Percentiles rank a stretch among this genome's conserved stretches.
phyloP scores from a whole-genome alignment of 2,329 filamentous ascomycete genomes.

The Helminthosporium solani region DNA sequence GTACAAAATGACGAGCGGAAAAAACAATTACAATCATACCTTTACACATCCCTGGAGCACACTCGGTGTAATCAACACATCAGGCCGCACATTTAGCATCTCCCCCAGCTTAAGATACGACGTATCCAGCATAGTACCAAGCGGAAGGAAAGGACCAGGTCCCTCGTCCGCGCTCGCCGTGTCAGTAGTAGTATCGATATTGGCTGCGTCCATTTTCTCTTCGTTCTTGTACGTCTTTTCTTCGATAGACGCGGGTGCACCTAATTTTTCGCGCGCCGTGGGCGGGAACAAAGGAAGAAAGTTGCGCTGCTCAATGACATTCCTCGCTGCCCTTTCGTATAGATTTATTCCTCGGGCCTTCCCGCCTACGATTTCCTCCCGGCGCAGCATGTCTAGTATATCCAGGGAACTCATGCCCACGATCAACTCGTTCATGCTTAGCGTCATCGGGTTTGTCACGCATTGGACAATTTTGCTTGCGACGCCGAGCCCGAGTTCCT shows the following conservation, averaged over 20 bases:
- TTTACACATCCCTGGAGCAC: constrained; percentile 83
- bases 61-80: constrained; percentile 81
- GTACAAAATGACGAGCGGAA: constrained; percentile 2
- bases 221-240: constrained; percentile 57
- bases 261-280: constrained; percentile 66
- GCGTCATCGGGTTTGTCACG: constrained; percentile 86
- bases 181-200: constrained; percentile 42
- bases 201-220: constrained; percentile 31
- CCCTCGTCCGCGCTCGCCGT: constrained; percentile 57
- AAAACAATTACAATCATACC: constrained; percentile 54
- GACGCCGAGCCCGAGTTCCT: constrained; percentile 70
- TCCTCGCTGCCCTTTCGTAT: constrained; percentile 69
- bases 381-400: constrained; percentile 75
- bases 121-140: constrained; percentile 78
- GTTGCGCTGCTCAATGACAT: constrained; percentile 85
- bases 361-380: constrained; percentile 66
- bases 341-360: constrained; percentile 59
- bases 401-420: constrained; percentile 83
- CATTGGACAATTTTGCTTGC: constrained; percentile 66
- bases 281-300: constrained; percentile 90
- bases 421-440: constrained; percentile 84
- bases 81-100: constrained; percentile 82
- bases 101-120: constrained; percentile 86
- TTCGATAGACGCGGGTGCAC: constrained; percentile 42
- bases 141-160: constrained; percentile 34